Conservation (phyloP, 495 filamentous ascomycete genomes). For the Xylaria nigripes region DNA sequence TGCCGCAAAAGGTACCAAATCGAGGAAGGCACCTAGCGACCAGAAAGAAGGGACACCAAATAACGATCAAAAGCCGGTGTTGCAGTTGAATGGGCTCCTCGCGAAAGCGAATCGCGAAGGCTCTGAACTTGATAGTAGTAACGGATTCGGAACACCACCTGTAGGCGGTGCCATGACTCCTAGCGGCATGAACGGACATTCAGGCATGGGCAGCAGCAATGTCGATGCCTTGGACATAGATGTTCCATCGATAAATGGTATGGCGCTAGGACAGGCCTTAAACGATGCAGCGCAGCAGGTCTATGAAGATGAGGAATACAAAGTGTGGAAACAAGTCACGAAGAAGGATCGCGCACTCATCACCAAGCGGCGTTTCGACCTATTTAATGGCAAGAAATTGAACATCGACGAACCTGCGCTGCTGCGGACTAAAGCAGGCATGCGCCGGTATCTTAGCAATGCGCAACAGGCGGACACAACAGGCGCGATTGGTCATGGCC, state of each 20-base stretch:
- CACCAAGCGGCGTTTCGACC: slow-evolving; percentile 67
- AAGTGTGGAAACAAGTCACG: slow-evolving; percentile 97
- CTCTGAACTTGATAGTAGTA: slow-evolving; percentile 56
- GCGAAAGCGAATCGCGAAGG: slow-evolving; percentile 41
- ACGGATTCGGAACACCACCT: slow-evolving; percentile 78
- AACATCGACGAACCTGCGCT: slow-evolving; percentile 84
- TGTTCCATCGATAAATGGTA: slow-evolving; percentile 54
- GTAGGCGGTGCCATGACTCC: slow-evolving; percentile 71
- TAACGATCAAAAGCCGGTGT: slow-evolving; percentile 51
- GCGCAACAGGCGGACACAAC: slow-evolving; percentile 53
- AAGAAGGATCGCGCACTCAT: slow-evolving; percentile 91
- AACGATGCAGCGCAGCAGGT: slow-evolving; percentile 45
- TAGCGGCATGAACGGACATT: slow-evolving; percentile 59
- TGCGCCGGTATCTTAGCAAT: slow-evolving; percentile 67
- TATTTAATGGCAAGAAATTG: slow-evolving; percentile 76
- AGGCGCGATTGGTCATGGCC: slow-evolving; percentile 24
- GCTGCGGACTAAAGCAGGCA: slow-evolving; percentile 57
- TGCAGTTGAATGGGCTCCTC: slow-evolving; percentile 46
- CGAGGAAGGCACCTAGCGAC: slow-evolving; percentile 66
- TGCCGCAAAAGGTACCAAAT: slow-evolving; percentile 63
- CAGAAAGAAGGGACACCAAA: slow-evolving; percentile 76
- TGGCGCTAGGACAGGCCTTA: slow-evolving; percentile 46
- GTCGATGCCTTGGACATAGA: slow-evolving; percentile 79
- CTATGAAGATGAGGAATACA: slow-evolving; percentile 78
- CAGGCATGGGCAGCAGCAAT: slow-evolving; percentile 56